phyloP scores from a whole-genome alignment of 768 basidiomycete species.

The Trametes gibbosa region DNA sequence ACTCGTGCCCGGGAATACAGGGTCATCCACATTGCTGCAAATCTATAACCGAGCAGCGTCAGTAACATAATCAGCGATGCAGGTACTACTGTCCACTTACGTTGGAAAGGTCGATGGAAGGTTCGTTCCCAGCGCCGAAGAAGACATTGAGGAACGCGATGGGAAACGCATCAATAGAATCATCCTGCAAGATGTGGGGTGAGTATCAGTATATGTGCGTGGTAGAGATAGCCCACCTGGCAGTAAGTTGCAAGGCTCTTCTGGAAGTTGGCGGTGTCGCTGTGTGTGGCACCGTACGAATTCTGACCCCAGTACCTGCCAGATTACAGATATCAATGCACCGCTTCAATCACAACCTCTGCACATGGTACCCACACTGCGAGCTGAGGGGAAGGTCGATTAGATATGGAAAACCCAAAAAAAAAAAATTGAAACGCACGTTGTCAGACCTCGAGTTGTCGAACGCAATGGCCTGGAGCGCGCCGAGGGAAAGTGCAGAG shows the following conservation, averaged over 20 bases:
- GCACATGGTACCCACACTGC: slow-evolving; percentile 25
- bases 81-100: slow-evolving; percentile 30
- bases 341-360: neutral
- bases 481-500: slow-evolving; percentile 7
- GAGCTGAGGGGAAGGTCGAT: slow-evolving; percentile 18
- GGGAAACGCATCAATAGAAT: slow-evolving; percentile 56
- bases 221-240: slow-evolving; percentile 33
- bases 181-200: slow-evolving; percentile 41
- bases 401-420: neutral
- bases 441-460: slow-evolving; percentile 20
- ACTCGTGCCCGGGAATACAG: slow-evolving; percentile 58
- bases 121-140: slow-evolving; percentile 55
- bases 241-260: slow-evolving; percentile 51
- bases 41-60: slow-evolving; percentile 37
- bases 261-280: slow-evolving; percentile 46
- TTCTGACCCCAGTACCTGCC: slow-evolving; percentile 58
- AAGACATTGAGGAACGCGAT: slow-evolving; percentile 61
- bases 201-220: neutral
- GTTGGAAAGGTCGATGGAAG: slow-evolving; percentile 60
- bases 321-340: neutral
- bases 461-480: slow-evolving; percentile 14
- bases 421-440: slow-evolving; percentile 2
- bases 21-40: slow-evolving; percentile 57
- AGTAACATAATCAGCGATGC: neutral
- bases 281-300: slow-evolving; percentile 52